Evolutionary conservation across 1,284 basidiomycete species (phyloP), one percentile per base, ranked within the genome.

Genomic region (Rhodotorula sp.): DNA sequence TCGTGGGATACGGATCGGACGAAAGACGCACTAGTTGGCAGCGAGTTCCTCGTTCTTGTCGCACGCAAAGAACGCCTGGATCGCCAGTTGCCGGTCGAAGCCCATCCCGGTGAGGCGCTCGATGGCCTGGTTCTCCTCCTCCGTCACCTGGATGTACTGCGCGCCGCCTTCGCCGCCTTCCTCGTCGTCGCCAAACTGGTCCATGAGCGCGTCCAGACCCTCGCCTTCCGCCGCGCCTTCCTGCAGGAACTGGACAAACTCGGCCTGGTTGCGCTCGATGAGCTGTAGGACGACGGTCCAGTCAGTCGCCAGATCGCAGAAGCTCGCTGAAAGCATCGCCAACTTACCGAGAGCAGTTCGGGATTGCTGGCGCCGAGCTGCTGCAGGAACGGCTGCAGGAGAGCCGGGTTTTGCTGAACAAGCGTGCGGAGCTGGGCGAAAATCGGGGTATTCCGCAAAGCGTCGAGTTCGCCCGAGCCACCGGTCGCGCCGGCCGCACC

Each of bases 31-130:
- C 68, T 89, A 95, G 79, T 95, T 95, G 29, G 94, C 94, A 3
- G 94, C 93, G 55, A 95, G 82, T 80, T 95, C 93, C 82, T 97
- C 94, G 79, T 97, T 93, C 85, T 91, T 94, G 81, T 93, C 94
- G 81, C 93, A 96, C 8, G 89, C 88, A 82, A 93, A 86, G 82
- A 91, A 97, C 1, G 94, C 94, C 93, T 67, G 63, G 45, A 78
- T 70, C n/a, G 68, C 76, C 0, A 84, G 83, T 63, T 93, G 85
- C 58, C 91, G 85, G 30, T 90, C 81, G 81, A 97, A 97, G 1
- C 94, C 94, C 65, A 97, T 87, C 3, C 84, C 88, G 81, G 92
- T 87, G 71, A 97, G 84, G 90, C 94, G 84, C 80, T 88, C 86
- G 73, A 97, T 95, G 8, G 93, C 91, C 61, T 86, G 91, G 64